These are phyloP conservation scores for Acaromyces ingoldii DNA, from an alignment of 1,284 basidiomycete species.

Conservation along the genomic window DNA sequence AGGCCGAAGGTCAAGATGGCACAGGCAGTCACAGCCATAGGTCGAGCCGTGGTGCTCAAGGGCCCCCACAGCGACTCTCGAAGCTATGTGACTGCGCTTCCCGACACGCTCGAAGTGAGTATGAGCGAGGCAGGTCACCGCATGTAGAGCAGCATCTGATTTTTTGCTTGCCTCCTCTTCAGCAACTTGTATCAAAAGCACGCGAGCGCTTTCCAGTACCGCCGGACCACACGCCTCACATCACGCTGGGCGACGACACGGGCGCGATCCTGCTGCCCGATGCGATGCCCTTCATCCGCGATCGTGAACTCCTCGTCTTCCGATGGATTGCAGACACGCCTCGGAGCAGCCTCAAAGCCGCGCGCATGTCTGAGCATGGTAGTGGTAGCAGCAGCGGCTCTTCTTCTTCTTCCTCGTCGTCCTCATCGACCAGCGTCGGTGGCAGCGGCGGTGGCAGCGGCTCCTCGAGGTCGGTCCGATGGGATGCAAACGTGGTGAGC, in stretches of 20 bases:
- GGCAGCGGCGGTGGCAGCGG: not conserved
- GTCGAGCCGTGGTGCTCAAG: slow-evolving; percentile 37
- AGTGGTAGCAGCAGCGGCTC: not conserved
- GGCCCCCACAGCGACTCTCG: slow-evolving; percentile 41
- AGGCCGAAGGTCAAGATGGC: too few relatives aligned
- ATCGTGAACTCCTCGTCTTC: slow-evolving; percentile 41
- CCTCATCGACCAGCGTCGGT: too few relatives aligned
- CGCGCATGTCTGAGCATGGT: slow-evolving; percentile 30
- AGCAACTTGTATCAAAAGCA: slow-evolving; percentile 36
- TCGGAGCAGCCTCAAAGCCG: slow-evolving; percentile 15
- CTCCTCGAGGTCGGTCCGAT: slow-evolving; percentile 1
- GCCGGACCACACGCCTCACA: slow-evolving; percentile 36
- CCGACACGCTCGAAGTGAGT: slow-evolving; percentile 26
- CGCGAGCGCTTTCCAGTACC: slow-evolving; percentile 38
- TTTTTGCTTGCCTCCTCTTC: slow-evolving; percentile 1
- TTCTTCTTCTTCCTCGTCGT: too few relatives aligned
- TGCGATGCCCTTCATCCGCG: slow-evolving; percentile 39
- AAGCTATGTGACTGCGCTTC: slow-evolving; percentile 39
- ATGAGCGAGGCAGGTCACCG: not conserved
- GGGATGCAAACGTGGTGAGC: not conserved
- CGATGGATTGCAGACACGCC: slow-evolving; percentile 40
- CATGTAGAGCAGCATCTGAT: not conserved
- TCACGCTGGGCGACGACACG: slow-evolving; percentile 33
- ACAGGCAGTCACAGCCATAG: too few relatives aligned
- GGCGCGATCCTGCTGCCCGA: slow-evolving; percentile 42